Conservation (phyloP, 2,329 filamentous ascomycete genomes). For the Aspergillus sp. region DNA sequence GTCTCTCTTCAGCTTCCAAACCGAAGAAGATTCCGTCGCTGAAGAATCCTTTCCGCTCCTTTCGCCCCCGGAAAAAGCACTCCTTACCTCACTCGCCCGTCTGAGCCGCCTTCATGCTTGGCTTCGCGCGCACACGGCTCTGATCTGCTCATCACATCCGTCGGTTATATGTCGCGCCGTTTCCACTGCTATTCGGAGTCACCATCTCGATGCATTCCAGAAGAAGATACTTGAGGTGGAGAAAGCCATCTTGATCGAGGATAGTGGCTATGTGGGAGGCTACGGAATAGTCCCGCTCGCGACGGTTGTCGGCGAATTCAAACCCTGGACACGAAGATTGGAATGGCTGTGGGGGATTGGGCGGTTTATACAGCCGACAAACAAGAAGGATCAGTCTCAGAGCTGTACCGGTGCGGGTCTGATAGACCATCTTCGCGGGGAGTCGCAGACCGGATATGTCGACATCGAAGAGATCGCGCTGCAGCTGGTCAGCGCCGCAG, state of each 20-base stretch:
- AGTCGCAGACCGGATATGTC: conserved; percentile 82
- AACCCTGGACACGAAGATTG: conserved; percentile 79
- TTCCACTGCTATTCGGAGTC: conserved; percentile 71
- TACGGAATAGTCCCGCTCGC: conserved; percentile 93
- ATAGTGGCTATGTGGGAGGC: conserved; percentile 79
- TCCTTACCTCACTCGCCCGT: conserved; percentile 73
- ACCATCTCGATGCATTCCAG: conserved; percentile 79
- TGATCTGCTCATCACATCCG: conserved; percentile 68
- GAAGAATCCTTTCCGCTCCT: conserved; percentile 51
- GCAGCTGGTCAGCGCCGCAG: conserved; percentile 72
- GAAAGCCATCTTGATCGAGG: conserved; percentile 69
- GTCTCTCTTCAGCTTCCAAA: conserved; percentile 68
- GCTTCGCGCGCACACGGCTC: conserved; percentile 65
- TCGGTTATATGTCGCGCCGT: conserved; percentile 87
- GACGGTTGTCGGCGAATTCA: conserved; percentile 77
- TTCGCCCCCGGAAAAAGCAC: conserved; percentile 77
- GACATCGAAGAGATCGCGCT: conserved; percentile 78
- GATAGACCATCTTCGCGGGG: conserved; percentile 72
- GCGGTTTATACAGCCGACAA: conserved; percentile 62
- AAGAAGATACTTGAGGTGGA: conserved; percentile 83
- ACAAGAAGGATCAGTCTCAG: conserved; percentile 27
- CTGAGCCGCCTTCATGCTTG: conserved; percentile 76
- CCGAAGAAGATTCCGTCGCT: conserved; percentile 52
- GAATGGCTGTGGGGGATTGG: conserved; percentile 80
- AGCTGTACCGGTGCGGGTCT: conserved; percentile 67